Evolutionary conservation across 2,329 filamentous ascomycete genomes (phyloP).

Genomic region (Macroventuria anomochaeta): DNA sequence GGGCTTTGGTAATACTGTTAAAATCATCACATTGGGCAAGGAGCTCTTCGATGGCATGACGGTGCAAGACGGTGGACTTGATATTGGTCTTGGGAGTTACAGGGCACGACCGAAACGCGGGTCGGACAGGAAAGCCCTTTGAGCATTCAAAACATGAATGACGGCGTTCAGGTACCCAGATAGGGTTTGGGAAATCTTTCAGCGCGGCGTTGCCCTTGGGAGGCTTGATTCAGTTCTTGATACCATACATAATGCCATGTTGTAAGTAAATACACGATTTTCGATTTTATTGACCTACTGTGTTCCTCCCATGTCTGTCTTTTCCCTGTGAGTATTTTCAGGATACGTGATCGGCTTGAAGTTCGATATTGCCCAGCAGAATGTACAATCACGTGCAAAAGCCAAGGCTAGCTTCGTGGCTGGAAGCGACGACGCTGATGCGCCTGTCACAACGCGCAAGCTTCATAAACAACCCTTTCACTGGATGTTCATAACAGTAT

Average conservation of each 20-base stretch:
- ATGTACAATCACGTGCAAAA: slow-evolving; percentile 6
- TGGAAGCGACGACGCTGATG: slow-evolving; percentile 15
- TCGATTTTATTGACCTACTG: background rate
- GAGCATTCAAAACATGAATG: background rate
- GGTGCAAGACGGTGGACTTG: slow-evolving; percentile 5
- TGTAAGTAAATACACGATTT: slow-evolving; percentile 8
- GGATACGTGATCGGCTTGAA: background rate
- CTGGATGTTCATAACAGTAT: background rate
- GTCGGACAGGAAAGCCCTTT: slow-evolving; percentile 8
- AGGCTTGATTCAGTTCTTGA: background rate
- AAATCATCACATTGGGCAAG: slow-evolving; percentile 71
- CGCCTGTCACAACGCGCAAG: background rate
- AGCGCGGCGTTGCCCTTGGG: slow-evolving; percentile 8
- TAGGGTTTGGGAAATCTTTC: slow-evolving; percentile 1
- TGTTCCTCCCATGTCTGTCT: background rate
- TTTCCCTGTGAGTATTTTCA: background rate
- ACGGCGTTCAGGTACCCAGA: slow-evolving; percentile 6
- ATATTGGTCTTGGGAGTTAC: slow-evolving; percentile 7
- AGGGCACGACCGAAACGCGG: slow-evolving; percentile 8
- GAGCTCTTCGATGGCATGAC: slow-evolving; percentile 63
- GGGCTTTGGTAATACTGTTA: slow-evolving; percentile 74
- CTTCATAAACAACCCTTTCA: background rate
- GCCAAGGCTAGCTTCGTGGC: slow-evolving; percentile 12
- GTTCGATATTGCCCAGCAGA: background rate
- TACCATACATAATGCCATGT: slow-evolving; percentile 3